Evolutionary conservation across 1,284 basidiomycete species (phyloP), one percentile per base, ranked within the genome.

Genomic region (Sanguinoderma infundibulare): DNA sequence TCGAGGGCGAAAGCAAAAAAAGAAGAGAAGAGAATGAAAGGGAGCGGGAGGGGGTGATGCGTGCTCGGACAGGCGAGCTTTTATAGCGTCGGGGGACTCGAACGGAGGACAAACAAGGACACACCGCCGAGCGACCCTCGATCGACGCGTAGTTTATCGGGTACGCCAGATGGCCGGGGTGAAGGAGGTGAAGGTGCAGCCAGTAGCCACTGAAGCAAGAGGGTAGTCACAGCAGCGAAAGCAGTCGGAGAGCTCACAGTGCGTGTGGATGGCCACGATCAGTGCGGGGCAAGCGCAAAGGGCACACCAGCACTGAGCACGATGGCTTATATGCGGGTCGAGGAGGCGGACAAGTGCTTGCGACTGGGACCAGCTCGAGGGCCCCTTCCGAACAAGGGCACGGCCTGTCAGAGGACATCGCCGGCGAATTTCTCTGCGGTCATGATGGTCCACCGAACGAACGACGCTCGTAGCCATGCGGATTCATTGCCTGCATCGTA

Each of bases 1-100:
- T 71, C 69, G 68, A 71, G 69, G 69, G 68, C 67, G 66, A 69
- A 68, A 67, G 67, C 66, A 69, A 63, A 65, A 64, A 66, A 34
- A 60, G 59, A 64, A 63, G 56, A 60, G 32, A 65, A 61, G 49
- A 64, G 66, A 65, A 61, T 56, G 59, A 36, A 66, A 61, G 49
- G 66, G 64, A 57, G 58, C 54, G 59, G 59, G 60, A 60, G 52
- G 57, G 60, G 59, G 58, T 44, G 64, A 40, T 49, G 9, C 24
- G 60, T 34, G 56, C 24, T 39, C 17, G 34, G 15, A 22, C n/a
- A 22, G 47, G 47, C 39, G 59, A 39, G 53, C 22, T 55, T 55
- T 66, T 69, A 61, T 68, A 69, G 53, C 61, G 56, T 26, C 56
- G 54, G 50, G 24, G 3, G 38, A 60, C 55, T 32, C 53, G 59